Evolutionary conservation across 2,329 filamentous ascomycete species (phyloP).

Genomic region (Nannizziopsis barbatae): DNA sequence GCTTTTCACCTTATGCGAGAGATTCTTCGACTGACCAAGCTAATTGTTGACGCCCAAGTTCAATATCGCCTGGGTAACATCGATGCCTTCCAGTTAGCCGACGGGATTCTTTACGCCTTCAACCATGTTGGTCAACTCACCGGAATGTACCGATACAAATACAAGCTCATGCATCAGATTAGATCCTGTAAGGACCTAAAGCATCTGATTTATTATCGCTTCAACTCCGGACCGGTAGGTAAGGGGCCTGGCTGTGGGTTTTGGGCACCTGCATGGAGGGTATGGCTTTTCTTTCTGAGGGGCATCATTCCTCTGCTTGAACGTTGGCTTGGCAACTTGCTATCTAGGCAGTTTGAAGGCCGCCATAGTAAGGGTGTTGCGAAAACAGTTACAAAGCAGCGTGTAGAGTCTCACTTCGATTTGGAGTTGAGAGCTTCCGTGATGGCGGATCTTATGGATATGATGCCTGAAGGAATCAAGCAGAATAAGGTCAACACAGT

Average conservation of each 20-base stretch:
- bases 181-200: conserved; percentile 98
- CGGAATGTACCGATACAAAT: conserved; percentile 99
- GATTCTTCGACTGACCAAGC: conserved; percentile 86
- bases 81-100: conserved; percentile 94
- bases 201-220: conserved; percentile 97
- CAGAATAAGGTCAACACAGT: conserved; percentile 99
- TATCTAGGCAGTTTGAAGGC: conserved; percentile 95
- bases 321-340: conserved; percentile 90
- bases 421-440: conserved; percentile 93
- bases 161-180: conserved; percentile 99
- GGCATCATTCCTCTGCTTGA: conserved; percentile 95
- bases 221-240: conserved; percentile 91
- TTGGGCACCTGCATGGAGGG: conserved; percentile 97
- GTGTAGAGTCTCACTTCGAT: conserved; percentile 97
- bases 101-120: conserved; percentile 98
- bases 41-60: conserved; percentile 96
- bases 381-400: conserved; percentile 98
- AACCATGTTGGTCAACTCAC: conserved; percentile 97
- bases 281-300: conserved; percentile 99
- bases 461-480: conserved; percentile 99
- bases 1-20: conserved; percentile 99
- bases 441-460: conserved; percentile 98
- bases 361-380: conserved; percentile 97
- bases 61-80: conserved; percentile 97
- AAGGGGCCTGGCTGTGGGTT: conserved; percentile 98